These are phyloP conservation scores for Triticum dicoccoides DNA, from an alignment of 176 grass and related monocot genomes.

Conservation along the genomic window DNA sequence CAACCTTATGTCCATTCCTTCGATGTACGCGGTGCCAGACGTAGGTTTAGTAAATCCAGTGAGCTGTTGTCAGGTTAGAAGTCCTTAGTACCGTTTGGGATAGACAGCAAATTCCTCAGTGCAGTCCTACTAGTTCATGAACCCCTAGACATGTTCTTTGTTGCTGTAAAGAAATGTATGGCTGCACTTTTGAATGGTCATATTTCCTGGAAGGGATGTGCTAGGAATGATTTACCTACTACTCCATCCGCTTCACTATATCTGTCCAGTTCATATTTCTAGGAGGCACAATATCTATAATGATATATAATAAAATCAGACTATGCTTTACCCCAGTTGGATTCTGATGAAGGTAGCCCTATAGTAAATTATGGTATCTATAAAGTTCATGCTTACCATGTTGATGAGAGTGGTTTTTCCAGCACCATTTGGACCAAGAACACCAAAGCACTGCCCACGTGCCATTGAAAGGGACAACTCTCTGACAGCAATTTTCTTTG, in stretches of 20 bases:
- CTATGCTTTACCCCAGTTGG: not conserved
- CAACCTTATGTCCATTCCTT: constrained; percentile 67
- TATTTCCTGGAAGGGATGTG: not conserved
- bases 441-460: constrained; percentile 78
- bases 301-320: not conserved
- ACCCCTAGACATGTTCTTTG: not conserved
- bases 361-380: not conserved
- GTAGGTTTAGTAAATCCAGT: constrained; percentile 79
- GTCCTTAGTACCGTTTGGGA: not conserved
- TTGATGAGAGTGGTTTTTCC: constrained; percentile 94
- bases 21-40: constrained; percentile 73
- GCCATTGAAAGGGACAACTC: constrained; percentile 70
- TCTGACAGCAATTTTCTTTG: constrained; percentile 68
- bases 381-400: constrained; percentile 50
- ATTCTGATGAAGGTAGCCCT: not conserved
- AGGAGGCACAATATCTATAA: not conserved
- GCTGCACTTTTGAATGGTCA: not conserved
- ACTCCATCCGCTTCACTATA: not conserved
- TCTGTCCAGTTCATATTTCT: not conserved
- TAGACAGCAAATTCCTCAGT: constrained; percentile 5
- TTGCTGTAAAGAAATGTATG: constrained; percentile 3
- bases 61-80: constrained; percentile 54
- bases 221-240: not conserved
- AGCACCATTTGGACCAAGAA: constrained; percentile 93
- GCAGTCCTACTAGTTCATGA: not conserved